These are phyloP conservation scores for Ceratocystis alfenasii DNA, from an alignment of 2,329 filamentous ascomycete genomes.

Conservation along the genomic window DNA sequence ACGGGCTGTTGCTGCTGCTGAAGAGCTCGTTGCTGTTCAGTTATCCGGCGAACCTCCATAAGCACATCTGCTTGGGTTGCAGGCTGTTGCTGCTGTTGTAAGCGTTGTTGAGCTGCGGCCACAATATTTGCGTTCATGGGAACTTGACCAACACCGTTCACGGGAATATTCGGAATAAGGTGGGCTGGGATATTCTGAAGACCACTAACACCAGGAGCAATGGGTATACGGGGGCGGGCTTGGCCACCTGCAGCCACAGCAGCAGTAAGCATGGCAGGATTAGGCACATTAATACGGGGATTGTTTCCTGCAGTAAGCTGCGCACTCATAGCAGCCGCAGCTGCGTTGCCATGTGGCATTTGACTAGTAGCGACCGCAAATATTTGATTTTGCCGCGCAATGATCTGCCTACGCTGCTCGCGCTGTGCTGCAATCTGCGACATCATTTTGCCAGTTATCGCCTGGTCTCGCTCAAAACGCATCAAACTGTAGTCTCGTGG, in stretches of 20 bases:
- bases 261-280: constrained; percentile 24
- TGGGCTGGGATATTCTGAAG: constrained; percentile 39
- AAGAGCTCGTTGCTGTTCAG: constrained; percentile 50
- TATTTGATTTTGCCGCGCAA: constrained; percentile 18
- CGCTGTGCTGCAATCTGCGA: constrained; percentile 41
- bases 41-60: constrained; percentile 53
- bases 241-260: constrained; percentile 33
- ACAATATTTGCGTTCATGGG: constrained; percentile 45
- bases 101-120: constrained; percentile 28
- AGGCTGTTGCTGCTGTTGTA: constrained; percentile 40
- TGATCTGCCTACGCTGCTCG: constrained; percentile 38
- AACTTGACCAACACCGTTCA: constrained; percentile 56
- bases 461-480: constrained; percentile 74
- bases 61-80: constrained; percentile 44
- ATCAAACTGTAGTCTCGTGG: constrained; percentile 84
- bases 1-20: constrained; percentile 36
- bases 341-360: constrained; percentile 1
- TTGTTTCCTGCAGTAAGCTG: constrained; percentile 9
- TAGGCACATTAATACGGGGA: constrained; percentile 4
- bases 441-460: constrained; percentile 45
- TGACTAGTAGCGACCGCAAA: background rate
- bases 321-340: constrained; percentile 6
- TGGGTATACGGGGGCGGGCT: constrained; percentile 40
- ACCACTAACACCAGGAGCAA: constrained; percentile 42
- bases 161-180: constrained; percentile 40